Evolutionary conservation across 352 stramenopile species (phyloP).

Genomic region (Phytophthora quininea): DNA sequence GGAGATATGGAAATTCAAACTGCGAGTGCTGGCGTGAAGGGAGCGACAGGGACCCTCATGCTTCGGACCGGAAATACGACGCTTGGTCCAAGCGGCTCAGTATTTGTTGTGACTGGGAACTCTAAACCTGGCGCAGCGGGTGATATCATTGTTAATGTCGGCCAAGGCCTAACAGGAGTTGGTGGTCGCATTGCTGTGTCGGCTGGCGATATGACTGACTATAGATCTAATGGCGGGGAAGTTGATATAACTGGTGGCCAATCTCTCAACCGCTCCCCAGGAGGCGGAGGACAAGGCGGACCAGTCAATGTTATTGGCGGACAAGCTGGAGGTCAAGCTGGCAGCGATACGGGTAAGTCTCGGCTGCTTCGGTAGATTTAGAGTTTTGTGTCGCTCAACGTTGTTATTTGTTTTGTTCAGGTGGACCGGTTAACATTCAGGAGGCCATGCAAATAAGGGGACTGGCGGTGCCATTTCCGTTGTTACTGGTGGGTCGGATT

Average conservation of each 20-base stretch:
- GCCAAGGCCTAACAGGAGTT: slow-evolving; percentile 79
- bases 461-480: slow-evolving; percentile 61
- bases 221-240: slow-evolving; percentile 52
- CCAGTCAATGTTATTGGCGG: slow-evolving; percentile 62
- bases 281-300: slow-evolving; percentile 63
- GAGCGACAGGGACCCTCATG: slow-evolving; percentile 78
- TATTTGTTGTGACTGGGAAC: slow-evolving; percentile 79
- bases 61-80: slow-evolving; percentile 79
- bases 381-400: not conserved
- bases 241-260: slow-evolving; percentile 56
- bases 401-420: slow-evolving; percentile 27
- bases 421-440: slow-evolving; percentile 47
- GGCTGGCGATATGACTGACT: slow-evolving; percentile 58
- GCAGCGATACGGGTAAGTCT: slow-evolving; percentile 50
- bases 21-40: slow-evolving; percentile 74
- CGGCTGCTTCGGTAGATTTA: not conserved
- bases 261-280: slow-evolving; percentile 47
- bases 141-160: slow-evolving; percentile 77
- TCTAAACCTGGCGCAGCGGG: slow-evolving; percentile 75
- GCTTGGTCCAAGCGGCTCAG: slow-evolving; percentile 69
- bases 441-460: slow-evolving; percentile 50
- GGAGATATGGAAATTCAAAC: slow-evolving; percentile 69
- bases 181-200: slow-evolving; percentile 83
- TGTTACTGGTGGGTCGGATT: slow-evolving; percentile 44
- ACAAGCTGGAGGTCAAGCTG: slow-evolving; percentile 48